A percentile compares a stretch with the other conserved stretches of the same genome.
Evolutionary conservation across 2,329 filamentous ascomycete species (phyloP).

Genomic region (Fusarium ramigenum): DNA sequence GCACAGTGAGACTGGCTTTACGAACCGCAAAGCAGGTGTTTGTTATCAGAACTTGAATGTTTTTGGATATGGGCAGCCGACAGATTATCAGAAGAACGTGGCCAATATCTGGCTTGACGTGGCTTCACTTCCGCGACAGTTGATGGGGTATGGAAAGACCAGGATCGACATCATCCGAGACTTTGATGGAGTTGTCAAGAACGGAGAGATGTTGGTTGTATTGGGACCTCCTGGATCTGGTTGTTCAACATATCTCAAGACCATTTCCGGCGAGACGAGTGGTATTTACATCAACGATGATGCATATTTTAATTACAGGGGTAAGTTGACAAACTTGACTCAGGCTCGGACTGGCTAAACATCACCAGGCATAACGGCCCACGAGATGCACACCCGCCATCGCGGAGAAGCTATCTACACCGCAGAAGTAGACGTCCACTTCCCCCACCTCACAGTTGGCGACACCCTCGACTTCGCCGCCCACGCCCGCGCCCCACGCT

Average conservation of each 20-base stretch:
- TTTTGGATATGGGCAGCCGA: slow-evolving; percentile 72
- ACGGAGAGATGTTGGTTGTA: slow-evolving; percentile 77
- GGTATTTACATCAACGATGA: slow-evolving; percentile 75
- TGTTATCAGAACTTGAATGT: slow-evolving; percentile 72
- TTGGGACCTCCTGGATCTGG: slow-evolving; percentile 74
- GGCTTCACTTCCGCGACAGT: slow-evolving; percentile 53
- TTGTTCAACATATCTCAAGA: slow-evolving; percentile 84
- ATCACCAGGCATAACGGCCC: slow-evolving; percentile 26
- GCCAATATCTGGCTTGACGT: slow-evolving; percentile 65
- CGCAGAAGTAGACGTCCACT: slow-evolving; percentile 82
- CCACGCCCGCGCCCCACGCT: slow-evolving; percentile 68
- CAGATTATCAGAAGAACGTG: slow-evolving; percentile 75
- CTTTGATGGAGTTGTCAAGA: slow-evolving; percentile 71
- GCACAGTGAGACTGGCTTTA: slow-evolving; percentile 20
- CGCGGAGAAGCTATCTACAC: slow-evolving; percentile 86
- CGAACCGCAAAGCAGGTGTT: slow-evolving; percentile 58
- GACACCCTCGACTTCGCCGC: slow-evolving; percentile 81
- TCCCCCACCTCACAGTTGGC: slow-evolving; percentile 76
- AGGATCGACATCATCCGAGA: slow-evolving; percentile 72
- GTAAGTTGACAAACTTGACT: too few species aligned
- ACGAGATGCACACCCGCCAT: slow-evolving; percentile 41
- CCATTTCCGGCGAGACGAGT: slow-evolving; percentile 80
- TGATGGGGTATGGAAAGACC: slow-evolving; percentile 62
- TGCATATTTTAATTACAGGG: slow-evolving; percentile 82
- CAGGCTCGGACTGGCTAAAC: not conserved